Evolutionary conservation across 805 yeast genomes (phyloP), one percentile per base, ranked within the genome.

Genomic region (Yarrowia sp.): DNA sequence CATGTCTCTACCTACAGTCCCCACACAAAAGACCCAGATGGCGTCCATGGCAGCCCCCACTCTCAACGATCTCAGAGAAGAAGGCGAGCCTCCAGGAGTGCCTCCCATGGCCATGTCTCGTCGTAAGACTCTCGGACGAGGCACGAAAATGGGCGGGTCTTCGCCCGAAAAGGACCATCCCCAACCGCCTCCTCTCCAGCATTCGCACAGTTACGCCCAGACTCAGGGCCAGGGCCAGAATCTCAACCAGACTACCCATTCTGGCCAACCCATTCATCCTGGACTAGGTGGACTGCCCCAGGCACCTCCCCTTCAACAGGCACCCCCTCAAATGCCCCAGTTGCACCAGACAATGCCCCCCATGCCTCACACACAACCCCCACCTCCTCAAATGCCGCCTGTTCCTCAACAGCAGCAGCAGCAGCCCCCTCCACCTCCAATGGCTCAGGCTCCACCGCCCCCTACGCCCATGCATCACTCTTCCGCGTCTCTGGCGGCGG

Each of bases 31-130:
- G 67, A 48, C 56, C 2, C 46, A 19, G 26, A 48, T 48, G 67
- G 40, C 40, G 15, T 16, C 53, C 4, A 22, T 61, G 45, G 38
- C 38, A 2, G 32, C 32, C 32, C 46, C 56, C n/a, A 48, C 48
- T 49, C 56, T 49, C 16, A 40, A 41, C 40, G 55, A 63, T n/a
- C 46, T 59, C 19, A 16, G 65, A 9, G 65, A 59, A 19, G 65
- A 59, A n/a, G 52, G 41, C 14, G 65, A 59, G 42, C 65, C 65
- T 16, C 53, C 53, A 15, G 40, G 38, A 4, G 65, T 59, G 3
- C 67, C 67, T 19, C 67, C 67, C 19, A 63, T 63, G 67, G 67
- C 67, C 22, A 22, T 63, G 48, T 63, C 67, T 38, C 56, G 67
- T 2, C 67, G 67, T 0, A 48, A 41, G 40, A 63, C 67, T 40